A percentile compares a stretch with the other conserved stretches of the same genome.
Evolutionary conservation across 1,284 basidiomycete genomes (phyloP).

Genomic region (Cryptococcus depauperatus): DNA sequence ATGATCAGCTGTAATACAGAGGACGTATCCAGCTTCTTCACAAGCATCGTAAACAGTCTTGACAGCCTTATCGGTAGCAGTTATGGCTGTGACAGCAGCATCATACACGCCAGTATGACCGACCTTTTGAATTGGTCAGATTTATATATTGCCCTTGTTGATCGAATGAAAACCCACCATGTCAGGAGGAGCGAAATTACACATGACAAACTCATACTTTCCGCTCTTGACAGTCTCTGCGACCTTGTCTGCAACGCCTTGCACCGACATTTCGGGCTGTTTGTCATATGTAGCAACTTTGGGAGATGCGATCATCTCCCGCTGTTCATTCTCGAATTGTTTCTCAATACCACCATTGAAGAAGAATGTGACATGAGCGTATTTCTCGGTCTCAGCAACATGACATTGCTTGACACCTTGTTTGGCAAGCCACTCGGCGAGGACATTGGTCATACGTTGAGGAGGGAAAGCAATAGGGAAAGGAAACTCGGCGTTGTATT

Average conservation of each 20-base stretch:
- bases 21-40: conserved; percentile 70
- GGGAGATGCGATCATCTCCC: conserved; percentile 80
- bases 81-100: conserved; percentile 75
- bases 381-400: conserved; percentile 88
- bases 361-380: conserved; percentile 92
- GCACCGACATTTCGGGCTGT: conserved; percentile 76
- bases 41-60: conserved; percentile 76
- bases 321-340: conserved; percentile 71
- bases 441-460: conserved; percentile 79
- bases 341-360: conserved; percentile 92
- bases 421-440: conserved; percentile 77
- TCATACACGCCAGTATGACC: conserved; percentile 85
- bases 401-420: conserved; percentile 74
- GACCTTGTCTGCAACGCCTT: conserved; percentile 77
- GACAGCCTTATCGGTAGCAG: conserved; percentile 74
- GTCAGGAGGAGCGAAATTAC: conserved; percentile 90
- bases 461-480: conserved; percentile 83
- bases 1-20: conserved; percentile 83
- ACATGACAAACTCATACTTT: conserved; percentile 81
- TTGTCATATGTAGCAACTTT: conserved; percentile 85
- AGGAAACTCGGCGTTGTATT: conserved; percentile 81
- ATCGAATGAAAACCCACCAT: too few species aligned
- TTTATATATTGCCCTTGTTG: too few species aligned
- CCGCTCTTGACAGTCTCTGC: conserved; percentile 65
- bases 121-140: too few species aligned